Evolutionary conservation across 495 filamentous ascomycete genomes (phyloP).

Genomic region (Hypoxylon fuscum): DNA sequence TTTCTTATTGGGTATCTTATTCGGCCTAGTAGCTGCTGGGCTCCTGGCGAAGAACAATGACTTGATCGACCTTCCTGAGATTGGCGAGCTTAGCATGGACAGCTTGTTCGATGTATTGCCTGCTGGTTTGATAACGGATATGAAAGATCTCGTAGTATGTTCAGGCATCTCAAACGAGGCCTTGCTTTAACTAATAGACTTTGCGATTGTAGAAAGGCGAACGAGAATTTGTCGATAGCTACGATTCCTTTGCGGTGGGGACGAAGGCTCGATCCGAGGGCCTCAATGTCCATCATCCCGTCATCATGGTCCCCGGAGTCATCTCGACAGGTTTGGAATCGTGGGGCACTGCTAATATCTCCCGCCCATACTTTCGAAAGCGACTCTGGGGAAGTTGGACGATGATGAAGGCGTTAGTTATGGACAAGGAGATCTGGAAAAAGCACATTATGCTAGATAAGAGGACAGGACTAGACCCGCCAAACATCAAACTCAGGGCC

Average conservation of each 20-base stretch:
- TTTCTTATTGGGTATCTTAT: constrained; percentile 83
- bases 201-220: constrained; percentile 70
- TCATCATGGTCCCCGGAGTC: constrained; percentile 96
- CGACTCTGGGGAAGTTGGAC: constrained; percentile 96
- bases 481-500: constrained; percentile 89
- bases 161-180: background rate
- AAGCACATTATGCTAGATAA: constrained; percentile 96
- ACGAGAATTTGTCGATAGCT: constrained; percentile 79
- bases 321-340: constrained; percentile 97
- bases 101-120: constrained; percentile 83
- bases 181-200: constrained; percentile 24
- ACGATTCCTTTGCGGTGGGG: constrained; percentile 93
- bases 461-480: constrained; percentile 88
- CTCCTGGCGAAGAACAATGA: constrained; percentile 88
- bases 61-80: constrained; percentile 79
- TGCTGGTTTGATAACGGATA: constrained; percentile 81
- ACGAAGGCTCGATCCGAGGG: constrained; percentile 84
- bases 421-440: constrained; percentile 95
- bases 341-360: constrained; percentile 86
- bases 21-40: constrained; percentile 81
- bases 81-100: constrained; percentile 86
- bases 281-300: constrained; percentile 81
- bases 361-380: constrained; percentile 90
- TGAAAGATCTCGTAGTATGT: constrained; percentile 79
- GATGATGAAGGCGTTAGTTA: constrained; percentile 94